Percentiles rank a stretch among this genome's conserved stretches.
Conservation (phyloP, 805 yeast species). For the Starmerella potacharoeniae region DNA sequence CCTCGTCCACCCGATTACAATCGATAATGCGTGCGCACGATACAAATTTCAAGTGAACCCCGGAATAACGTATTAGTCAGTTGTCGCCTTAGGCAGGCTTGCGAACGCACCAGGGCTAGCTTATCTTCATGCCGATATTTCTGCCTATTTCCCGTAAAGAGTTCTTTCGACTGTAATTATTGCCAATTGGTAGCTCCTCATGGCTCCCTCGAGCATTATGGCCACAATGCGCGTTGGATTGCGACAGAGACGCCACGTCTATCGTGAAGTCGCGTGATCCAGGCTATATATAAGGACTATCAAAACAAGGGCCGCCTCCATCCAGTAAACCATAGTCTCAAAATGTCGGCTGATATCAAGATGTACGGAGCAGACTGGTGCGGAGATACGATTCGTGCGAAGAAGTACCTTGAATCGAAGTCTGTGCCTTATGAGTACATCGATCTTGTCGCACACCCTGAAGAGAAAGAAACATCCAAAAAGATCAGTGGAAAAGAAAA, state of each 20-base stretch:
- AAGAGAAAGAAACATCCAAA: conserved; percentile 14
- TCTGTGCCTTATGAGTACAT: conserved; percentile 18
- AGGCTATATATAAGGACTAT: neutral
- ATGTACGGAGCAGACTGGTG: conserved; percentile 26
- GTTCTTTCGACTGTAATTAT: too few relatives aligned
- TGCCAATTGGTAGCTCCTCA: too few relatives aligned
- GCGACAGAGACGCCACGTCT: neutral
- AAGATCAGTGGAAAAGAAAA: conserved; percentile 18
- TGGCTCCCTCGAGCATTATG: too few relatives aligned
- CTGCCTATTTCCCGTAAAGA: too few relatives aligned
- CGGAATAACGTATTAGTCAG: too few relatives aligned
- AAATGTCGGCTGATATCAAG: conserved; percentile 3
- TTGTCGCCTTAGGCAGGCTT: too few relatives aligned
- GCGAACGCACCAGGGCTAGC: too few relatives aligned
- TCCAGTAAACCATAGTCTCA: neutral
- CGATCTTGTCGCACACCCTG: conserved; percentile 21
- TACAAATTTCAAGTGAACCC: too few relatives aligned
- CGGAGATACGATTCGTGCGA: conserved; percentile 23
- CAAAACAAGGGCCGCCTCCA: neutral
- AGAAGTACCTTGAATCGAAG: conserved; percentile 11
- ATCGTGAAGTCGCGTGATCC: neutral
- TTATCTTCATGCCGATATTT: too few relatives aligned
- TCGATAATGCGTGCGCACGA: too few relatives aligned
- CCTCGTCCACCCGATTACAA: too few relatives aligned
- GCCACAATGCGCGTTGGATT: neutral